These are phyloP conservation scores for Scopulariopsis brevicaulis DNA, from an alignment of 2,329 filamentous ascomycete species.

Conservation along the genomic window DNA sequence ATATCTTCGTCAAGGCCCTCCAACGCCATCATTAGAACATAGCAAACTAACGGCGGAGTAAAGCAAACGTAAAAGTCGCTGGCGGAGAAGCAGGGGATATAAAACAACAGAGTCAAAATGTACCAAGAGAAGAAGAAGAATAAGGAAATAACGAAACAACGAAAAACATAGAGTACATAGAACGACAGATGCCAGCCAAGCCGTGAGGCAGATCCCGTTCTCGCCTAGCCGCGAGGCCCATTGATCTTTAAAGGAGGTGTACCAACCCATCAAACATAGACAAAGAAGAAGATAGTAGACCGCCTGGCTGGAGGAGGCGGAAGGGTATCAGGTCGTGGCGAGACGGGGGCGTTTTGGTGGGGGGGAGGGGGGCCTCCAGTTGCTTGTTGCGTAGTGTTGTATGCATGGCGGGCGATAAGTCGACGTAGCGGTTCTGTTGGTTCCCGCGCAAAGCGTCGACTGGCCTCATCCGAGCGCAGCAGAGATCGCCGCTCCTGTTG, in stretches of 20 bases:
- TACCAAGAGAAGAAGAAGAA: not conserved
- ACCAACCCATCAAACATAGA: not conserved
- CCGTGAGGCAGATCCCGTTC: constrained; percentile 5
- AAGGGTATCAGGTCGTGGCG: not conserved
- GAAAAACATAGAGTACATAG: too few species aligned
- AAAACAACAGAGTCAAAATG: not conserved
- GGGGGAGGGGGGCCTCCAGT: not conserved
- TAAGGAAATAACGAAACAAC: not conserved
- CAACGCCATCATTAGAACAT: not conserved
- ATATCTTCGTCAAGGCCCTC: not conserved
- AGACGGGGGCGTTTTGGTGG: not conserved
- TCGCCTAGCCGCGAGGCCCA: constrained; percentile 6
- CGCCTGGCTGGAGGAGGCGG: not conserved
- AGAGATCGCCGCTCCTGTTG: too few species aligned
- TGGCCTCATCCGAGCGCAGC: too few species aligned
- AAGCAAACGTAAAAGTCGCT: not conserved
- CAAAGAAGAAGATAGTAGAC: not conserved
- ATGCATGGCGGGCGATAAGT: too few species aligned
- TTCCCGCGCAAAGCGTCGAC: too few species aligned
- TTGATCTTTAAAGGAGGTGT: constrained; percentile 2
- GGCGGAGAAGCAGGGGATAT: not conserved
- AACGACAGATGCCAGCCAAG: constrained; percentile 4
- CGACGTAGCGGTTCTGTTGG: too few species aligned
- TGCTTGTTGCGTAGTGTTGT: too few species aligned
- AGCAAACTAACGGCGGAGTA: not conserved